phyloP scores from a whole-genome alignment of 768 basidiomycete genomes.

The Sutorius australiensis region DNA sequence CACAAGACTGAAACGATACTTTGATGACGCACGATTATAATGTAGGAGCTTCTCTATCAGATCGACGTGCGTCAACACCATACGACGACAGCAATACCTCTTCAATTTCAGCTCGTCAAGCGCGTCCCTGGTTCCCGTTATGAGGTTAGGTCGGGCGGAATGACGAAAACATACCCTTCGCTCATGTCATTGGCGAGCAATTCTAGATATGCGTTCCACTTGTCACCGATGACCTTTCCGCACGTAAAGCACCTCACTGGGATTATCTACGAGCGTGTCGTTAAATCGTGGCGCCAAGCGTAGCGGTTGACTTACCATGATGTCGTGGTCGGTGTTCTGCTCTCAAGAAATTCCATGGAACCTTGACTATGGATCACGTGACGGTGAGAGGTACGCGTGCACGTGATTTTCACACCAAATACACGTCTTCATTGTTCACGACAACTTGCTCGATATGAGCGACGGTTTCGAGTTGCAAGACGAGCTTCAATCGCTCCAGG shows the following conservation, averaged over 20 bases:
- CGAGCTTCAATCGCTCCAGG: slow-evolving; percentile 63
- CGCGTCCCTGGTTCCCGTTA: slow-evolving; percentile 59
- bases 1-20: slow-evolving; percentile 7
- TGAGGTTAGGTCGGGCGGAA: neutral
- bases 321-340: slow-evolving; percentile 7
- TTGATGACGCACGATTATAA: slow-evolving; percentile 75
- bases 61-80: slow-evolving; percentile 97
- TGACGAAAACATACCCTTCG: slow-evolving; percentile 68
- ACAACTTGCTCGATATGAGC: slow-evolving; percentile 30
- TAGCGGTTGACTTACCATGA: slow-evolving; percentile 20
- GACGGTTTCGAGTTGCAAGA: slow-evolving; percentile 72
- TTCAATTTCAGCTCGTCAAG: slow-evolving; percentile 86
- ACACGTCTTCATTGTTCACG: neutral
- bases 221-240: slow-evolving; percentile 96
- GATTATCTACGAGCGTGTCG: slow-evolving; percentile 65
- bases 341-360: neutral
- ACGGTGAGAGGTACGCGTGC: slow-evolving; percentile 9
- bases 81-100: slow-evolving; percentile 93
- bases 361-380: slow-evolving; percentile 5
- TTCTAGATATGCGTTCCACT: slow-evolving; percentile 87
- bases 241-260: slow-evolving; percentile 95
- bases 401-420: slow-evolving; percentile 22
- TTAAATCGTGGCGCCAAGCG: neutral
- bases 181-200: slow-evolving; percentile 74
- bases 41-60: slow-evolving; percentile 95